Evolutionary conservation across 208 protist genomes (phyloP), one percentile per base, ranked within the genome.

Genomic region (Herpetomonas samuelpessoai): DNA sequence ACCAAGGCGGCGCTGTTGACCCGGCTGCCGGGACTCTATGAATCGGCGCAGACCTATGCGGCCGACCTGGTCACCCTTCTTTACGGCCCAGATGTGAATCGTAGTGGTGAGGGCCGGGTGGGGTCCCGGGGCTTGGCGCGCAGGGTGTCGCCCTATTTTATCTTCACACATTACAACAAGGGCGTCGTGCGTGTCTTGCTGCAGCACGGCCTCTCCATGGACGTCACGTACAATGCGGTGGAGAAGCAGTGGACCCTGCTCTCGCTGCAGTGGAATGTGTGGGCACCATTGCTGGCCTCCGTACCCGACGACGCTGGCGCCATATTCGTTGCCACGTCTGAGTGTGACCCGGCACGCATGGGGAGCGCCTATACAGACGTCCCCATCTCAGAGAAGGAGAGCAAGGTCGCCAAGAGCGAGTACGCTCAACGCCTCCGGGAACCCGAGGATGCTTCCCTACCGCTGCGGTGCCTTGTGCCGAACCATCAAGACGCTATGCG

Each of bases 191-290:
- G 80, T 0, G 50, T 92, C 6, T 50, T 68, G 24, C 57, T 92
- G 10, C 78, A 86, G 55, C 64, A 78, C 14, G 75, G 65, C 3
- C 72, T 92, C 14, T 68, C 70, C 12, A 12, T 89, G 46, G 82
- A 92, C 41, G 47, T 92, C 49, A 88, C 79, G 26, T 92, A 83
- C 62, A 68, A 88, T 49, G n/a, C 75, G 24, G 30, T 24, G 28
- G 50, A 65, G 9, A 53, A 47, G 2, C 51, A 62, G 22, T 92
- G 86, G 83, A 26, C 38, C 1, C 51, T 89, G 50, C 52, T 89
- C 10, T 39, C 27, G 0, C 57, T 88, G 21, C 79, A 81, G 30
- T 92, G 85, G 85, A 77, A 79, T 29, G 21, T 81, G 18, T 69
- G 56, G 60, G 51, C 49, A 59, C 26, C 62, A 19, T 7, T 35